Base-by-base conservation (phyloP, 192 early-diverging fungal species). In the Spinellus fusiger region DNA sequence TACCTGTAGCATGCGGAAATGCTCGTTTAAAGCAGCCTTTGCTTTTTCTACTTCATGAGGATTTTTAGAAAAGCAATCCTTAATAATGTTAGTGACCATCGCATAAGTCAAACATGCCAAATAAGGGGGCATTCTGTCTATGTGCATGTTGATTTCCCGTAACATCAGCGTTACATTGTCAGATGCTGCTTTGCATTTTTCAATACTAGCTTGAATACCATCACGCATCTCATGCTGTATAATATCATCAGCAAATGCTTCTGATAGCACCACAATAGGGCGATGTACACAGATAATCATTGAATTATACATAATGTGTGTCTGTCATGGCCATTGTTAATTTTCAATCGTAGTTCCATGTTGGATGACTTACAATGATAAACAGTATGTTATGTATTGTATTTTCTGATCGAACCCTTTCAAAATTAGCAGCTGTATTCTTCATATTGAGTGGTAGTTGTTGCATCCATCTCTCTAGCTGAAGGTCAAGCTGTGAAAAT, bases 61-160 rank as follows among this genome's bases (percentile, higher is more conserved):
- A 51, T 79, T 78, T 12, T 54, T 40, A 13, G 70, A 72, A 61
- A 77, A 77, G 2, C 70, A 64, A 20, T 77, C 63, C 8, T 73
- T 76, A 31, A 82, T 69, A 49, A 75, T 70, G 46, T 79, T 75
- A 28, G 80, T 76, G 16, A 76, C 73, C 0, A 74, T 71, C 0
- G 75, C 75, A 40, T 76, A 82, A 10, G 73, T 60, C 7, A 73
- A 65, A 35, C 80, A 82, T 1, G 71, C 46, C 26, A 73, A 64
- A 38, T 76, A 79, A 1, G 80, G 71, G 7, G 75, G 74, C 32
- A 75, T 71, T 20, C 64, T 47, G 20, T 56, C 49, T 4, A 60
- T 47, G 1, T 55, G 48, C 13, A 59, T 38, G 31, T 65, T 49
- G 18, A 79, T 57, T 37, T 64, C 74, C 32, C 69, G 55, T 8